These are phyloP conservation scores for thale cress (Arabidopsis thaliana) DNA, from an alignment of 345 rosid species.

Conservation along the genomic window DNA sequence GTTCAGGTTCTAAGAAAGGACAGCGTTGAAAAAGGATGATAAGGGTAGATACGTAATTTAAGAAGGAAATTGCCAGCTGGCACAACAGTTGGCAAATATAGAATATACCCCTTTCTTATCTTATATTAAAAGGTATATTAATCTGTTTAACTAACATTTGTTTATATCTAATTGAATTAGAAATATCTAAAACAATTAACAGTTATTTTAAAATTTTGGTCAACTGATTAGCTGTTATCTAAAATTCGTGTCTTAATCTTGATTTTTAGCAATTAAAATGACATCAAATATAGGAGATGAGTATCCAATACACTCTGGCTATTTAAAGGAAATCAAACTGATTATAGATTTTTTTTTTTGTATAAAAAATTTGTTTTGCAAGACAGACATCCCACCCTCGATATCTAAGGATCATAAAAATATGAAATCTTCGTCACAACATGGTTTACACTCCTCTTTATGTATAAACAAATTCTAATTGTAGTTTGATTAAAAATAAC, in stretches of 20 bases:
- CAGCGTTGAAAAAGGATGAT: neutral
- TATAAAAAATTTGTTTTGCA: neutral
- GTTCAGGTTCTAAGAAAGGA: neutral
- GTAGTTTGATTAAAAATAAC: neutral
- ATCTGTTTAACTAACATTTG: neutral
- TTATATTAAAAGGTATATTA: constrained; percentile 3
- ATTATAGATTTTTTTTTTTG: neutral
- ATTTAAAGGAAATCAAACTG: constrained; percentile 11
- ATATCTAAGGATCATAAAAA: constrained; percentile 3
- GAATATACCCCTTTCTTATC: constrained; percentile 14
- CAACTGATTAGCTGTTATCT: constrained; percentile 10
- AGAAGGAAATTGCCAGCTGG: constrained; percentile 25
- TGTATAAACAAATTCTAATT: neutral
- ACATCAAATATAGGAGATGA: neutral
- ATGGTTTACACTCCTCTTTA: constrained; percentile 34
- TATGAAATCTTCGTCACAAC: constrained; percentile 28
- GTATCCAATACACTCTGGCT: constrained; percentile 9
- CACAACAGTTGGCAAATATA: constrained; percentile 38
- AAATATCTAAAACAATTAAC: neutral
- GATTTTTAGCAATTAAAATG: neutral
- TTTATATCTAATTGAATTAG: constrained; percentile 1
- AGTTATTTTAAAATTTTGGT: neutral
- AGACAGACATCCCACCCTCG: constrained; percentile 39
- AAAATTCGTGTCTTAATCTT: neutral
- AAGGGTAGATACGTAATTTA: constrained; percentile 21